Evolutionary conservation across 176 grass and related monocot genomes (phyloP).

Genomic region (Avena atlantica): DNA sequence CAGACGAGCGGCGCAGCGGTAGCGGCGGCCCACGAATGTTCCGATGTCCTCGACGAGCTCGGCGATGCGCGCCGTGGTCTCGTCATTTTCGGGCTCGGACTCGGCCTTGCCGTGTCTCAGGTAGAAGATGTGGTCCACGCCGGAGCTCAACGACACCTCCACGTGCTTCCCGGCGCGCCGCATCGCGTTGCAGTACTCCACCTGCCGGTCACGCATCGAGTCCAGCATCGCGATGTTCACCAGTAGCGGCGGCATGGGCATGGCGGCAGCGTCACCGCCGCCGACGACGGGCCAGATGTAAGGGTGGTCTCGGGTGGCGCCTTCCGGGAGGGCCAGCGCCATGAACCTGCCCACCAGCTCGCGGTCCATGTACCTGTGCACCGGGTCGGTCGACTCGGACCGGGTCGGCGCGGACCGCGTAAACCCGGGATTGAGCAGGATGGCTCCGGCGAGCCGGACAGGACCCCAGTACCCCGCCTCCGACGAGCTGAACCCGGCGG

Average conservation of each 20-base stretch:
- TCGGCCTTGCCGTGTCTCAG: neutral
- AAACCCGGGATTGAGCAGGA: neutral
- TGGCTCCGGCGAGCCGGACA: neutral
- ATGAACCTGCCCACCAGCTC: neutral
- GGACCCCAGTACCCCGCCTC: neutral
- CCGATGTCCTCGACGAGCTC: neutral
- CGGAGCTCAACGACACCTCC: neutral
- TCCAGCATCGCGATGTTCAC: slow-evolving; percentile 14
- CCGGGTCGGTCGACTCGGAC: neutral
- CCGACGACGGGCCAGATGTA: slow-evolving; percentile 3
- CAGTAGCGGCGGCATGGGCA: neutral
- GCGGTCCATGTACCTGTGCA: neutral
- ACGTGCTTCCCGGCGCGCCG: slow-evolving; percentile 11
- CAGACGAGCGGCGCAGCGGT: neutral
- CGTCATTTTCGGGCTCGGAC: neutral
- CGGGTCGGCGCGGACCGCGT: neutral
- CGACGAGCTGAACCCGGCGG: neutral
- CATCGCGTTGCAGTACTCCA: neutral
- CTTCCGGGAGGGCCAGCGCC: slow-evolving; percentile 8
- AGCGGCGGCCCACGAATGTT: neutral
- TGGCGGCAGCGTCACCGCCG: neutral
- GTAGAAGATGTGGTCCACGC: slow-evolving; percentile 15
- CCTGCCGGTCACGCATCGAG: slow-evolving; percentile 28
- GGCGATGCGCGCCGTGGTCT: neutral
- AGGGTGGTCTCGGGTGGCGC: slow-evolving; percentile 10